Evolutionary conservation across 192 early-diverging fungal genomes (phyloP).

Genomic region (Neocallimastix lanati): DNA sequence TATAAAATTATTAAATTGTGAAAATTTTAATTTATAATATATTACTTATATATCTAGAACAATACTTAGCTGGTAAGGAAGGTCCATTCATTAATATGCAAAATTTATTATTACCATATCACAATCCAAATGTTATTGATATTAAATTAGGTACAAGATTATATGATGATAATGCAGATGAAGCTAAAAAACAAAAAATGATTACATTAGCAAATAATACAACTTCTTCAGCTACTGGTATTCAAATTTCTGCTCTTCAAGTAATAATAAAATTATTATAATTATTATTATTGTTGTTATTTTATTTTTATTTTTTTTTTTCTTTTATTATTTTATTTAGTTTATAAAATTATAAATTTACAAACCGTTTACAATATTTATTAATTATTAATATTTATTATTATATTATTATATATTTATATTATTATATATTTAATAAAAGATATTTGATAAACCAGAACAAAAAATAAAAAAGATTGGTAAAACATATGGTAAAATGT

Average conservation of each 20-base stretch:
- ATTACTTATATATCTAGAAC: background rate
- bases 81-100: slow-evolving; percentile 45
- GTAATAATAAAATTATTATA: too few relatives aligned
- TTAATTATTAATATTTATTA: too few relatives aligned
- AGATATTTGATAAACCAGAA: background rate
- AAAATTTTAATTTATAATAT: too few relatives aligned
- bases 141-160: slow-evolving; percentile 69
- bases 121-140: slow-evolving; percentile 62
- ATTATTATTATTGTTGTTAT: too few relatives aligned
- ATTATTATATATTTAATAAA: background rate
- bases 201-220: slow-evolving; percentile 35
- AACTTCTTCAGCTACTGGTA: slow-evolving; percentile 45
- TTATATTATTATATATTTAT: too few relatives aligned
- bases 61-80: background rate
- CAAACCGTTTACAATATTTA: too few relatives aligned
- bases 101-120: slow-evolving; percentile 50
- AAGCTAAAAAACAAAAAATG: slow-evolving; percentile 52
- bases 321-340: too few relatives aligned
- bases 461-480: background rate
- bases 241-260: slow-evolving; percentile 35
- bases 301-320: too few relatives aligned
- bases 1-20: too few relatives aligned
- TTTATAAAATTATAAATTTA: too few relatives aligned
- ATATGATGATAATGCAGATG: slow-evolving; percentile 49
- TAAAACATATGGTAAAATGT: background rate